Evolutionary conservation across 2,329 filamentous ascomycete species (phyloP), one percentile per base, ranked within the genome.

Genomic region (Aureobasidium sp.): DNA sequence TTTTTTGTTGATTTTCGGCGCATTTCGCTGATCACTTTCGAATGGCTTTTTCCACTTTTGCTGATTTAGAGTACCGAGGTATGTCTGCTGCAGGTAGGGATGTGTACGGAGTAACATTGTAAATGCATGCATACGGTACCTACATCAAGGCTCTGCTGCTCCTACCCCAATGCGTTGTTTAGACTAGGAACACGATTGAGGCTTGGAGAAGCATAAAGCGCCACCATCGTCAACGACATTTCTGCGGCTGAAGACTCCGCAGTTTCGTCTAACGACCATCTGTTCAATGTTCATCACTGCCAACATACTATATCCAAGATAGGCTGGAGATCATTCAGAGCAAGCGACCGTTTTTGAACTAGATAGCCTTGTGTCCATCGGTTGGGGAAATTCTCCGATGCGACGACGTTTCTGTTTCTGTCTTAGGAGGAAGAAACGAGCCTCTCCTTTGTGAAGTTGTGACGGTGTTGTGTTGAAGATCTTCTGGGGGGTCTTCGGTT

Each of bases 311-410:
- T 37, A 13, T 13, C 34, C 9, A 34, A 10, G 12, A 15, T 13
- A 5, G 12, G 12, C 34, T 27, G 20, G 6, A 6, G 32, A 37
- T 51, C 32, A 15, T 6, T n/a, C 8, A 27, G 20, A 39, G 36
- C 17, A 32, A 12, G n/a, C 20, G 9, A 29, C 20, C 13, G 5
- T 37, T 15, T 20, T 6, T 34, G n/a, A 27, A 47, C 23, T 27
- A 34, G 12, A n/a, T 8, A 32, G 4, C 23, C 46, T n/a, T 41
- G 8, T 5, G 20, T 17, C 26, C 32, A 39, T 52, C 23, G n/a
- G 50, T 39, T 52, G 50, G 29, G 20, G 20, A 52, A 52, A 41
- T n/a, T 39, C 34, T 53, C 50, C 50, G 50, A 53, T 53, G 50
- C 50, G 10, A 29, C 23, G 10, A 53, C 23, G 10, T 37, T 52